Evolutionary conservation across 768 basidiomycete species (phyloP).

Genomic region (Auricularia heimuer): DNA sequence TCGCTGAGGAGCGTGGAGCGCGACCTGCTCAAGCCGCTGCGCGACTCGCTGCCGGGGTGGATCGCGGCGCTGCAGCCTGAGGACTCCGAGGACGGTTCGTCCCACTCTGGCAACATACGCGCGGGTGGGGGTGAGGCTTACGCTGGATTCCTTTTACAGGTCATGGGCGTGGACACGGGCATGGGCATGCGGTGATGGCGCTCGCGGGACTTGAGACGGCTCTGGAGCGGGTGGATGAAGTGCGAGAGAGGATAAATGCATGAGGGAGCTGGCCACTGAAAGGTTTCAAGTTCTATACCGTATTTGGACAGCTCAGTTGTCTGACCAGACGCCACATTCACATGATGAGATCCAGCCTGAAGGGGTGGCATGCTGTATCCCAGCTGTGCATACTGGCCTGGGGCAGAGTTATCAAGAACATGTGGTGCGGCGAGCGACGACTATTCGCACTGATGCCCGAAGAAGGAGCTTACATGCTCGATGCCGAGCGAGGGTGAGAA

Average conservation of each 20-base stretch:
- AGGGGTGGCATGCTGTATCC: too few relatives aligned
- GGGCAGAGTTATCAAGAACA: too few relatives aligned
- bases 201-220: not conserved
- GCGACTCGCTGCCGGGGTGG: not conserved
- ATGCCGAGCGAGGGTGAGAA: too few relatives aligned
- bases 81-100: not conserved
- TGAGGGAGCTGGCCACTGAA: not conserved
- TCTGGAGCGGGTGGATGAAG: not conserved
- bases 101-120: not conserved
- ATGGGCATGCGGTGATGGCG: not conserved
- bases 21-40: conserved; percentile 1
- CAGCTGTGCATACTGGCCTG: too few relatives aligned
- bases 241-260: not conserved
- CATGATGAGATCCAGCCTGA: too few relatives aligned
- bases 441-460: too few relatives aligned
- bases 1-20: not conserved
- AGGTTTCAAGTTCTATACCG: too few relatives aligned
- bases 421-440: too few relatives aligned
- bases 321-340: too few relatives aligned
- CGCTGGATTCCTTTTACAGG: not conserved
- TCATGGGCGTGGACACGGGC: not conserved
- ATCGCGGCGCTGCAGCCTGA: not conserved
- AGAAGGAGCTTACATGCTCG: too few relatives aligned
- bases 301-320: too few relatives aligned
- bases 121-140: not conserved